phyloP scores from a whole-genome alignment of 2,329 filamentous ascomycete species.

The Fusarium subtropicale region DNA sequence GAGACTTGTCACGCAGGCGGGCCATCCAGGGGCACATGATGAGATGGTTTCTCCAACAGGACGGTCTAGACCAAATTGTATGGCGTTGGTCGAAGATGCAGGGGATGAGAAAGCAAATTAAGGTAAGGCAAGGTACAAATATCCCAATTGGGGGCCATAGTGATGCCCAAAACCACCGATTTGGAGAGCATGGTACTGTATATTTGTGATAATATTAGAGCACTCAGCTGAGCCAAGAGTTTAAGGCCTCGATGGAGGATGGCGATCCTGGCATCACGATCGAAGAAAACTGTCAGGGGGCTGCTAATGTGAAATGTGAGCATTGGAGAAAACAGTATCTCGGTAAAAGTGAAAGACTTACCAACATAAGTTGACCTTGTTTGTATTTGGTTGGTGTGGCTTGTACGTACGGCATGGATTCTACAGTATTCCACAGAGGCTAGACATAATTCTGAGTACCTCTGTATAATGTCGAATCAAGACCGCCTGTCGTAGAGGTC shows the following conservation, averaged over 20 bases:
- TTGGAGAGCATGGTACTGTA: background rate
- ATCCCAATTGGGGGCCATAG: slow-evolving; percentile 3
- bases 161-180: slow-evolving; percentile 29
- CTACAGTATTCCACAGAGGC: background rate
- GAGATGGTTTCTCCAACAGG: slow-evolving; percentile 11
- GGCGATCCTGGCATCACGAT: slow-evolving; percentile 16
- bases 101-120: slow-evolving; percentile 2
- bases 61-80: slow-evolving; percentile 1
- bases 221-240: slow-evolving; percentile 9
- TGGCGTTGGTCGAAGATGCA: background rate
- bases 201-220: slow-evolving; percentile 2
- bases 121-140: slow-evolving; percentile 2
- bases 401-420: background rate
- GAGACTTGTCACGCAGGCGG: slow-evolving; percentile 18
- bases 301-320: slow-evolving; percentile 4
- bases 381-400: background rate
- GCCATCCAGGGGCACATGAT: slow-evolving; percentile 28
- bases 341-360: background rate
- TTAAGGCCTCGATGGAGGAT: slow-evolving; percentile 29
- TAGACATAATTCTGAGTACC: background rate
- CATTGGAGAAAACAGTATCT: background rate
- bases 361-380: background rate
- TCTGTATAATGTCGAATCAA: background rate
- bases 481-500: background rate
- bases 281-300: slow-evolving; percentile 3